Evolutionary conservation across 257 asterid genomes (phyloP).

Genomic region (Solanum rostratum): DNA sequence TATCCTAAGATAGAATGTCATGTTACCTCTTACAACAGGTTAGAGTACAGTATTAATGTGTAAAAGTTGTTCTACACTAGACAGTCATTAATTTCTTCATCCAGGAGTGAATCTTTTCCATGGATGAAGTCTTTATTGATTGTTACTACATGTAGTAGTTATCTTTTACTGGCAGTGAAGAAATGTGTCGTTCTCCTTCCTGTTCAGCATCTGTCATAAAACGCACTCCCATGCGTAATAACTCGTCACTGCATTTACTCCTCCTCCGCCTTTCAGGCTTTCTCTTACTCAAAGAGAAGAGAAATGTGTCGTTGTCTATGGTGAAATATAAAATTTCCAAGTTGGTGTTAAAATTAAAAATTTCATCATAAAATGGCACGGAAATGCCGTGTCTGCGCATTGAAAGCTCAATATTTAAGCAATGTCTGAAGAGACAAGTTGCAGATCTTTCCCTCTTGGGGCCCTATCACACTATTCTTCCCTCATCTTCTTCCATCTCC

Average conservation of each 20-base stretch:
- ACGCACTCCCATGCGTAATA: neutral
- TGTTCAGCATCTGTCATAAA: neutral
- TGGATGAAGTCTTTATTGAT: neutral
- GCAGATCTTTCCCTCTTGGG: conserved; percentile 18
- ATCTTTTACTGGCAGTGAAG: neutral
- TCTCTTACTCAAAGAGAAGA: neutral
- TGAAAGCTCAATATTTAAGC: conserved; percentile 7
- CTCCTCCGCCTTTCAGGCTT: neutral
- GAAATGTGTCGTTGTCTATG: neutral
- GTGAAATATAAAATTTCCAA: neutral
- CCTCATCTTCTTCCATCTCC: neutral
- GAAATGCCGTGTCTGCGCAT: conserved; percentile 53
- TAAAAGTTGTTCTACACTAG: neutral
- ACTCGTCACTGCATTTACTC: neutral
- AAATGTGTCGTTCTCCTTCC: neutral
- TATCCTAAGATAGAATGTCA: neutral
- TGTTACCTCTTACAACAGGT: neutral
- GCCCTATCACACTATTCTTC: neutral
- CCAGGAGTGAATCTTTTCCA: neutral
- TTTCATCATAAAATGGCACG: conserved; percentile 26
- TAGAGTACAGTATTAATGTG: neutral
- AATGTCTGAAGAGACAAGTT: conserved; percentile 18
- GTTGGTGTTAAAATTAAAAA: neutral
- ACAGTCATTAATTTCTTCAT: neutral
- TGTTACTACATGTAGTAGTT: neutral